Base-by-base conservation (phyloP, 345 rosid genomes). In the Aquilaria sinensis region DNA sequence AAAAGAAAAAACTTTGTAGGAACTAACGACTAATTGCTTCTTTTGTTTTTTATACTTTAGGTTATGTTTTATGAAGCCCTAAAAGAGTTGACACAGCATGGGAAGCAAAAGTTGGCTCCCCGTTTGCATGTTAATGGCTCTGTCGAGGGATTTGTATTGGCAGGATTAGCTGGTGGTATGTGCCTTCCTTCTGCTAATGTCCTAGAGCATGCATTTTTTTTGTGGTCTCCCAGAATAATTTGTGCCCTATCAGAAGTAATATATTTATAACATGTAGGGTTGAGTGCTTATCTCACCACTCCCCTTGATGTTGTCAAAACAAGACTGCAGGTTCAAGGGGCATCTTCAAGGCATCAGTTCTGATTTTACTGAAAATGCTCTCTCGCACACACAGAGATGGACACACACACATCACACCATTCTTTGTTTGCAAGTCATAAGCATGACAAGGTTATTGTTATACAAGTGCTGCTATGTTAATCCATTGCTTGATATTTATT, bases 91-190 rank as follows among this genome's bases (percentile, higher is more conserved):
- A 68, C 82, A 12, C 80, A 80, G 31, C 78, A 80, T 66, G 85
- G 83, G 52, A 84, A 81, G 80, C 69, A 71, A 77, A 78, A 67
- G 70, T 80, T 81, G 90, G 61, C 60, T 15, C 75, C 77, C 33
- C 64, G 63, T 76, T 81, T 81, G 68, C 70, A 60, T 63, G 63
- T 77, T 47, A 83, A 67, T 75, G 72, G 80, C 73, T 75, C 96
- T 31, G 6, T 85, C 16, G 96, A 92, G 69, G 98, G 98, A 56
- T 91, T 92, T 37, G 54, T 87, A 23, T 72, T 89, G 47, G 98
- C 96, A 70, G 98, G 98, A 77, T 71, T 92, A 81, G 86, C 98
- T 67, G 98, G 98, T 63, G 98, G 98, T 92, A 85, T 47, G 88
- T 79, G 23, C 60, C 48, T 23, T 66, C 53, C 58, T 49, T 64